Conservation (phyloP, 306 rosid species). For the Begonia loranthoides region DNA sequence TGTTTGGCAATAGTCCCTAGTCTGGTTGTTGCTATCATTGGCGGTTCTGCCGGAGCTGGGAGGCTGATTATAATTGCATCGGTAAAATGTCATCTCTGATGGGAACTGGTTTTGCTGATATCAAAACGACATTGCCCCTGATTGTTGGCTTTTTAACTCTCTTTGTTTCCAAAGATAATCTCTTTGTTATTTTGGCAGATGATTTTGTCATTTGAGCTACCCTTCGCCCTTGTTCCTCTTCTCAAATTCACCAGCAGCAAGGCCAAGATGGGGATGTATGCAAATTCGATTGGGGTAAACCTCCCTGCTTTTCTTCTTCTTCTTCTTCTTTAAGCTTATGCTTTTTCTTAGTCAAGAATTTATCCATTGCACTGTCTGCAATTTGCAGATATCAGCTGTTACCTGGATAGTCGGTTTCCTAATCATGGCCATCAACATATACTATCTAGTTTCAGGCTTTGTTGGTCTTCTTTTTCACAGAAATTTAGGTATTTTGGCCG, state of each 20-base stretch:
- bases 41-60: constrained; percentile 96
- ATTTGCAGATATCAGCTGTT: constrained; percentile 43
- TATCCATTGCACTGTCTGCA: neutral
- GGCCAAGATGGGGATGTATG: constrained; percentile 80
- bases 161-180: too few relatives aligned
- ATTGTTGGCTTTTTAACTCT: too few relatives aligned
- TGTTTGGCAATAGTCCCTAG: constrained; percentile 92
- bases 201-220: constrained; percentile 95
- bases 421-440: constrained; percentile 73
- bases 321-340: too few relatives aligned
- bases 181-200: constrained; percentile 35
- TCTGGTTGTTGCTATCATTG: constrained; percentile 70
- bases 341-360: neutral
- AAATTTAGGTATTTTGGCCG: constrained; percentile 27
- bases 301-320: neutral
- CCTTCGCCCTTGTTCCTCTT: constrained; percentile 89
- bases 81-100: constrained; percentile 26
- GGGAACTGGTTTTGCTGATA: too few relatives aligned
- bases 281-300: constrained; percentile 49
- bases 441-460: constrained; percentile 55
- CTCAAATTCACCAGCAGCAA: constrained; percentile 84
- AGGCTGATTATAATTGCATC: constrained; percentile 83
- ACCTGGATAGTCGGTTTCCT: constrained; percentile 66
- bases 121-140: too few relatives aligned
- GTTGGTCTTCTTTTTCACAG: constrained; percentile 56